A percentile compares a stretch with the other conserved stretches of the same genome.
Evolutionary conservation across 441 rosid genomes (phyloP).

Genomic region (Melastoma candidum): DNA sequence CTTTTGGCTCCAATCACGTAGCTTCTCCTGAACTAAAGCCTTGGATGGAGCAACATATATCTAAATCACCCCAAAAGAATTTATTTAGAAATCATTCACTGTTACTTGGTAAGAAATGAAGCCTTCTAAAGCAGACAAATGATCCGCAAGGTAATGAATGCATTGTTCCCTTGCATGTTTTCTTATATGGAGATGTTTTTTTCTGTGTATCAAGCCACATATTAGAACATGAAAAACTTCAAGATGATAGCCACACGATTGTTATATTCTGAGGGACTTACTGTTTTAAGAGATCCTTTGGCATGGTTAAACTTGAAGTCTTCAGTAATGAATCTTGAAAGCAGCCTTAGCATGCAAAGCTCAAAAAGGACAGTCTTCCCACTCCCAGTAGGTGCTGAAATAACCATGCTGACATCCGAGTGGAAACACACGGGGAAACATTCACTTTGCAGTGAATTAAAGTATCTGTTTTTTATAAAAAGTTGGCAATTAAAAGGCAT

Average conservation of each 20-base stretch:
- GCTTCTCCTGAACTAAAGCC: constrained; percentile 96
- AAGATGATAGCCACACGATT: not conserved
- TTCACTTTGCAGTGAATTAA: constrained; percentile 93
- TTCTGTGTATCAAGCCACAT: too few species aligned
- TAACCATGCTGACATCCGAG: constrained; percentile 81
- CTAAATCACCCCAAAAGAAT: constrained; percentile 30
- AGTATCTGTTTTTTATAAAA: constrained; percentile 49
- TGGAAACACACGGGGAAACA: constrained; percentile 81
- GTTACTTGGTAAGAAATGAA: too few species aligned
- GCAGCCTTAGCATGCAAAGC: constrained; percentile 84
- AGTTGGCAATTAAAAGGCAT: constrained; percentile 5
- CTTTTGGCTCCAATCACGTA: constrained; percentile 86
- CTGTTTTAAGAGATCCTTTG: constrained; percentile 87
- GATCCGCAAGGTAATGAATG: too few species aligned
- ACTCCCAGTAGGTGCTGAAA: constrained; percentile 98
- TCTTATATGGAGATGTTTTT: too few species aligned
- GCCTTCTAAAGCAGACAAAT: too few species aligned
- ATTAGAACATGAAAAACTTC: not conserved
- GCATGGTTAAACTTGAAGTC: constrained; percentile 56
- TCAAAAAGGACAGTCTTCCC: constrained; percentile 96
- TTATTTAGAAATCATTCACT: too few species aligned
- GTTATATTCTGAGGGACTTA: constrained; percentile 22
- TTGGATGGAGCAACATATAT: constrained; percentile 92
- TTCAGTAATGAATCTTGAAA: constrained; percentile 50
- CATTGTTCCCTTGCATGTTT: too few species aligned